phyloP scores from a whole-genome alignment of 208 protist species.

The Leishmania martiniquensis region DNA sequence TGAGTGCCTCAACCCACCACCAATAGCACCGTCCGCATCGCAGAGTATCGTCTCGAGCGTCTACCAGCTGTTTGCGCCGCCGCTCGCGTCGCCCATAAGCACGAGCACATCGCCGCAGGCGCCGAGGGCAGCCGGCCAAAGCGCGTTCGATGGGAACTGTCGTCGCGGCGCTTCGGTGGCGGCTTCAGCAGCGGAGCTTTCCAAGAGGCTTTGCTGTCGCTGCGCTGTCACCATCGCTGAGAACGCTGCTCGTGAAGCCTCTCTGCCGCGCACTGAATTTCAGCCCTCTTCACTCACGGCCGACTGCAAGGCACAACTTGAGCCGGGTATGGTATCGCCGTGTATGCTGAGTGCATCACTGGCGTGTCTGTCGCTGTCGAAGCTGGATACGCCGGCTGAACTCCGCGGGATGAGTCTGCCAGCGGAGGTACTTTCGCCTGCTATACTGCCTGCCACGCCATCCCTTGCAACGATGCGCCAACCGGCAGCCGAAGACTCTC shows the following conservation, averaged over 20 bases:
- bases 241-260: slow-evolving; percentile 21
- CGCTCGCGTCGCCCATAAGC: slow-evolving; percentile 5
- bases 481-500: background rate
- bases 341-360: background rate
- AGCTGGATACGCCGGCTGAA: background rate
- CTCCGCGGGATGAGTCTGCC: background rate
- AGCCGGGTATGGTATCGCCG: background rate
- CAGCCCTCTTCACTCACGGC: slow-evolving; percentile 11
- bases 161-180: background rate
- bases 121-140: background rate
- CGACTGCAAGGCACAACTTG: background rate
- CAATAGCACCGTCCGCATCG: background rate
- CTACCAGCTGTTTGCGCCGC: slow-evolving; percentile 24
- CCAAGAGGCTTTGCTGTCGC: slow-evolving; percentile 34
- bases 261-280: slow-evolving; percentile 18
- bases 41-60: slow-evolving; percentile 22
- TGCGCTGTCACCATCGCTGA: slow-evolving; percentile 37
- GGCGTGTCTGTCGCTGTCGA: background rate
- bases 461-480: background rate
- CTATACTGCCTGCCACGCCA: background rate
- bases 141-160: background rate
- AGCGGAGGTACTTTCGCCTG: background rate
- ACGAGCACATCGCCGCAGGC: background rate
- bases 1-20: slow-evolving; percentile 50
- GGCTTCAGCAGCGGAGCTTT: slow-evolving; percentile 12